Evolutionary conservation across 2,329 filamentous ascomycete species (phyloP).

Genomic region (Aspergillus jensenii): DNA sequence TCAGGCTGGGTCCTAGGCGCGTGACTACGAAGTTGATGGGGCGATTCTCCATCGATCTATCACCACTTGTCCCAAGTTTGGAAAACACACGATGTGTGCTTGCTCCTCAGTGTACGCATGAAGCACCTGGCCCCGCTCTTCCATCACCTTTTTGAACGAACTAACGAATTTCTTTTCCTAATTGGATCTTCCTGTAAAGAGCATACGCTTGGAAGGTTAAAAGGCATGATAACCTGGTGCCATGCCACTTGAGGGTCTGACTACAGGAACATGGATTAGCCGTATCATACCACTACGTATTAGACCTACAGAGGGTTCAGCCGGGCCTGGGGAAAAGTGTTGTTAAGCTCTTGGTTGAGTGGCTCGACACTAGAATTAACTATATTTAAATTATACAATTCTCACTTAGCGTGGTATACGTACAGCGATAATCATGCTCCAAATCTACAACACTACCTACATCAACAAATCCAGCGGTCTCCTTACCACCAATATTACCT

Average conservation of each 20-base stretch:
- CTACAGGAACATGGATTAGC: neutral
- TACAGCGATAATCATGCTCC: too few relatives aligned
- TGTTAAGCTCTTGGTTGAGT: slow-evolving; percentile 20
- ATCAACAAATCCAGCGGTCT: neutral
- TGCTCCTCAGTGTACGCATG: neutral
- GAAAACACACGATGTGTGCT: neutral
- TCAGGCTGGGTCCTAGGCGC: neutral
- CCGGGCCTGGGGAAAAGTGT: neutral
- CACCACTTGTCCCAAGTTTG: neutral
- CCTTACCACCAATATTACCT: neutral
- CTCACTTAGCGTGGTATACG: too few relatives aligned
- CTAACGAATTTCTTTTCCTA: too few relatives aligned
- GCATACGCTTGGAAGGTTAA: too few relatives aligned
- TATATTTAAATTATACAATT: slow-evolving; percentile 27
- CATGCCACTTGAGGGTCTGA: too few relatives aligned
- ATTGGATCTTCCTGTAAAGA: too few relatives aligned
- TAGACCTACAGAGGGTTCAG: neutral
- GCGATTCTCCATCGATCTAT: slow-evolving; percentile 1
- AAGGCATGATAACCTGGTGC: too few relatives aligned
- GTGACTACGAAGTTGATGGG: neutral
- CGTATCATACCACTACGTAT: neutral
- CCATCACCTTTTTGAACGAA: too few relatives aligned
- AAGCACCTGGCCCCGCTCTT: neutral
- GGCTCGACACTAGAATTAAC: slow-evolving; percentile 32
- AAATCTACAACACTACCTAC: neutral